Base-by-base conservation (phyloP, 108 stramenopile species). In the Aurantiochytrium sp. region DNA sequence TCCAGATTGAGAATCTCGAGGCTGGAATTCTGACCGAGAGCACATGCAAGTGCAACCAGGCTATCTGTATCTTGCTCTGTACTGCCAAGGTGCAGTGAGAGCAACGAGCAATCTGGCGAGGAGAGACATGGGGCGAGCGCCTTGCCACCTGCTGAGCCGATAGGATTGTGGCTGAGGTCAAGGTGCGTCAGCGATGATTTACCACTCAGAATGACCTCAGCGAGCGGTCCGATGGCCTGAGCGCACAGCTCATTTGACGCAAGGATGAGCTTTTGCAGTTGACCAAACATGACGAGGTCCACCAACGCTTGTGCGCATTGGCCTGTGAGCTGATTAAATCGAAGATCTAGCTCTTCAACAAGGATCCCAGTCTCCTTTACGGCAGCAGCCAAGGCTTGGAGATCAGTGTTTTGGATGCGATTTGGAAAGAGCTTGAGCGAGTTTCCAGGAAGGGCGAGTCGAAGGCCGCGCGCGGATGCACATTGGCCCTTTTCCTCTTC, bases 1-100 rank as follows among this genome's bases (percentile, higher is more conserved):
- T 83, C 73, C 2, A 83, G 73, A 53, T 83, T 83, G 18, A 83
- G 73, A 12, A 83, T 28, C 8, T n/a, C 18, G 10, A 83, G 23
- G 44, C 49, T 83, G 49, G 10, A n/a, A 44, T 83, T 83, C 49
- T 83, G 42, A 16, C 51, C 23, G n/a, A 83, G 73, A 10, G 49
- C 51, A n/a, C 49, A 83, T 23, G 51, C 51, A 23, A 83, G 51
- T 6, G 73, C 73, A 12, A 83, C 51, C 5, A 83, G 51, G n/a
- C 73, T 83, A 4, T 83, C 73, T 21, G 73, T 83, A 44, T 83
- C 73, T 83, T 83, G 73, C 49, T 83, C 73, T 25, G 73, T 83
- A n/a, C 28, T 53, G 49, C 73, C 73, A n/a, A 83, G 44, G n/a
- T 83, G 6, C 21, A 83, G 73, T 5, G 28, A n/a, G 16, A 14